Evolutionary conservation across 2,329 filamentous ascomycete species (phyloP).

Genomic region (Scleromitrula shiraiana): DNA sequence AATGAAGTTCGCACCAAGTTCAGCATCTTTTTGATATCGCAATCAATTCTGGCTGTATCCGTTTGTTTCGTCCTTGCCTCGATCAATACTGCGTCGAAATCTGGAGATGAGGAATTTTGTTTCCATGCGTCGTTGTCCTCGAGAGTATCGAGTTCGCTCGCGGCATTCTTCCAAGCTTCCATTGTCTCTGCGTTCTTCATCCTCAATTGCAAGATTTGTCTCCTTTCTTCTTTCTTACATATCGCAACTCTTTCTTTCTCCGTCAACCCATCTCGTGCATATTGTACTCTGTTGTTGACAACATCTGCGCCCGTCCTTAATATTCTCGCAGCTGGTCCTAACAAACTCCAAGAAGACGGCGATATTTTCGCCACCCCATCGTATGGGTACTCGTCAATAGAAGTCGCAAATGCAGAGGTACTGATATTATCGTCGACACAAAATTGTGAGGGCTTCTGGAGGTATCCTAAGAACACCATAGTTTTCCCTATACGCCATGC

Average conservation of each 20-base stretch:
- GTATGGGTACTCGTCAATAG: neutral
- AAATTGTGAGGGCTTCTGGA: conserved; percentile 16
- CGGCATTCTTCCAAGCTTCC: conserved; percentile 67
- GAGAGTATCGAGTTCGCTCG: conserved; percentile 67
- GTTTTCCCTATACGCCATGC: conserved; percentile 11
- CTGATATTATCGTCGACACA: conserved; percentile 16
- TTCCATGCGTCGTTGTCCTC: conserved; percentile 84
- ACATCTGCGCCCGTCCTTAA: conserved; percentile 20
- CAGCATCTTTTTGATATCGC: conserved; percentile 70
- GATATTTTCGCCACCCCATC: neutral
- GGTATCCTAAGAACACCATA: conserved; percentile 26
- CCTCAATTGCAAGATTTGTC: conserved; percentile 53
- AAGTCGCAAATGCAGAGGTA: neutral
- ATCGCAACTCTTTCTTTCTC: conserved; percentile 40
- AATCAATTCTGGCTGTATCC: conserved; percentile 62
- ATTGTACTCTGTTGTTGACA: conserved; percentile 23
- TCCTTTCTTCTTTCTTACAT: conserved; percentile 46
- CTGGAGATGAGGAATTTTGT: conserved; percentile 40
- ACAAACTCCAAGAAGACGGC: conserved; percentile 16
- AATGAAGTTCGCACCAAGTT: conserved; percentile 73
- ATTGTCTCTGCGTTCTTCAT: conserved; percentile 61
- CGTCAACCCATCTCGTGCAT: conserved; percentile 24
- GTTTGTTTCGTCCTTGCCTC: conserved; percentile 62
- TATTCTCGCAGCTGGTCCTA: conserved; percentile 22
- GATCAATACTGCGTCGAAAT: conserved; percentile 60